Evolutionary conservation across 1,284 basidiomycete species (phyloP), one percentile per base, ranked within the genome.

Genomic region (Anthracocystis walkeri): DNA sequence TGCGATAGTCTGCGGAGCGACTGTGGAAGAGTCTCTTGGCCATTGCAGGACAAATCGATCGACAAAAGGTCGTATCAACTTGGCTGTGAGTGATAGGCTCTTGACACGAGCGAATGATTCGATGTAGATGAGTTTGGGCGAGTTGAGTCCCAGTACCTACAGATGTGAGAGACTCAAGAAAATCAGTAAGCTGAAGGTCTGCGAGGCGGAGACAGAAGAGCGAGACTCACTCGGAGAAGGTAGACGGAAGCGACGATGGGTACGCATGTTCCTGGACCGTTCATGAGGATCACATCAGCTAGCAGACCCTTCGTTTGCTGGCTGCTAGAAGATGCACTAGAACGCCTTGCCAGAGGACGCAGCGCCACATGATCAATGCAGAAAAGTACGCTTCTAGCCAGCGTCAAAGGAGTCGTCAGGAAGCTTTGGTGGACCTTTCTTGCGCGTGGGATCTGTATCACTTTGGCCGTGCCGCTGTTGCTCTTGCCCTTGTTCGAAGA

Each of bases 221-320:
- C 8, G 20, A 40, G 42, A 87, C 92, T 81, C 79, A 95, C 96
- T 84, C 90, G 89, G 67, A 92, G 91, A 27, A 94, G 75, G 81
- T 91, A 92, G 14, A 90, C 88, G 0, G 92, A 90, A 7, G 89
- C 68, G 57, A 92, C 93, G 18, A 99, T 88, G 2, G 92, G 88
- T 35, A 96, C 90, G 82, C 93, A 96, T 3, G 96, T 98, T 10
- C 95, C 97, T 0, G 97, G 97, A 7, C 97, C 97, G 85, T 99
- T 99, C 46, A 99, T 86, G 57, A 99, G 86, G 27, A 99, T 87
- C 25, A 94, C 87, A 67, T 97, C 94, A 14, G 91, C 90, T 80
- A 68, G 16, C 16, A 56, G 44, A 0, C 52, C 31, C n/a, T 41
- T 11, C 33, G n/a, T 38, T 45, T 25, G 12, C 25, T 52, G 5